phyloP scores from a whole-genome alignment of 352 stramenopile species.

The Phytophthora pistaciae region DNA sequence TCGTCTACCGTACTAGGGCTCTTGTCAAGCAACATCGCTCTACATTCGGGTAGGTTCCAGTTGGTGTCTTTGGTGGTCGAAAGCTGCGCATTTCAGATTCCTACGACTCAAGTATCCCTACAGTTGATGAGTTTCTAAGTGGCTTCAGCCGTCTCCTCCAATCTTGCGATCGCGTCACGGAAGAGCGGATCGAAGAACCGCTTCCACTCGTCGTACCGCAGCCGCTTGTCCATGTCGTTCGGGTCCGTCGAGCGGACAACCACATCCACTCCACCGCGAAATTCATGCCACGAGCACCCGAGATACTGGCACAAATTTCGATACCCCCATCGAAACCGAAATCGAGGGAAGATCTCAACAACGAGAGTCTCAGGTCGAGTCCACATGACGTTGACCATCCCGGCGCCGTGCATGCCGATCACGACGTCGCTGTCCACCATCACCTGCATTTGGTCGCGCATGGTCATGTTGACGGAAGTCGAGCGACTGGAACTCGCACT shows the following conservation, averaged over 20 bases:
- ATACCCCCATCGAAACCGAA: slow-evolving; percentile 55
- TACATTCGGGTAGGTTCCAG: not conserved
- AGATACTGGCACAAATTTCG: slow-evolving; percentile 71
- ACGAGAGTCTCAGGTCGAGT: slow-evolving; percentile 48
- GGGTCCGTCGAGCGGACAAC: slow-evolving; percentile 25
- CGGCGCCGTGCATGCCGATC: slow-evolving; percentile 74
- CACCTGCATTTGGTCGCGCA: slow-evolving; percentile 57
- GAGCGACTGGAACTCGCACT: slow-evolving; percentile 46
- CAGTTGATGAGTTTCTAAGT: not conserved
- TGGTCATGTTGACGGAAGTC: slow-evolving; percentile 62
- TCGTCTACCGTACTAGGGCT: not conserved
- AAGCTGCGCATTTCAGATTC: not conserved
- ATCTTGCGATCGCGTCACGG: not conserved
- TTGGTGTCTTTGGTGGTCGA: not conserved
- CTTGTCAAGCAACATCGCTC: not conserved
- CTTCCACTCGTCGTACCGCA: slow-evolving; percentile 45
- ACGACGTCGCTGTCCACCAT: slow-evolving; percentile 66
- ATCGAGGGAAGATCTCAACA: slow-evolving; percentile 66
- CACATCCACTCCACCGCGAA: slow-evolving; percentile 35
- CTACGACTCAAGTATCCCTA: not conserved
- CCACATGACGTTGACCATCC: slow-evolving; percentile 72
- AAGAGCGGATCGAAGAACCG: slow-evolving; percentile 56
- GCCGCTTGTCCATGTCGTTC: slow-evolving; percentile 54
- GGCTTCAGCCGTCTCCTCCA: not conserved
- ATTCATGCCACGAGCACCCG: slow-evolving; percentile 59